These are phyloP conservation scores for Sanguinoderma infundibulare DNA, from an alignment of 1,284 basidiomycete genomes.

Conservation along the genomic window DNA sequence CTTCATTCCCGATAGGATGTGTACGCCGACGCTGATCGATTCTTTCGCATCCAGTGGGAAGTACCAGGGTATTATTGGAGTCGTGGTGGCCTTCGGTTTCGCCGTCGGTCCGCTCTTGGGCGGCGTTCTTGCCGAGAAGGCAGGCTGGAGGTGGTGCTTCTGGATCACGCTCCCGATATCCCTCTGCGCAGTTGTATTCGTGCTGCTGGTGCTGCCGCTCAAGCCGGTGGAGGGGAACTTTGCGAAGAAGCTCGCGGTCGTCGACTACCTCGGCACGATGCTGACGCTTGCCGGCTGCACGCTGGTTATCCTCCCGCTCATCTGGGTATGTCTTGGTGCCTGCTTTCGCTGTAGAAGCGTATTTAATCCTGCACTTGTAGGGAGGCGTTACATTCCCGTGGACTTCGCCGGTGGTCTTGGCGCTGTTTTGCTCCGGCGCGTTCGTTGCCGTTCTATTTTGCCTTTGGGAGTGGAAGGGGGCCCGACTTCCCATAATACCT, in stretches of 20 bases:
- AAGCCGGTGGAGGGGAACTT: conserved; percentile 66
- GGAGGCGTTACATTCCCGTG: conserved; percentile 74
- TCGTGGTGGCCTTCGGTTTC: conserved; percentile 52
- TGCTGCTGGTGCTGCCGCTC: conserved; percentile 67
- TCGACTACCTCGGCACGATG: conserved; percentile 69
- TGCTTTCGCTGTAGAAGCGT: not conserved
- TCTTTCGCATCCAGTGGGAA: conserved; percentile 49
- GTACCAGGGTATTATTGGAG: conserved; percentile 67
- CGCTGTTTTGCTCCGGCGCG: conserved; percentile 61
- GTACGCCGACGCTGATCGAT: not conserved
- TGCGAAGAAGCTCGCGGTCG: conserved; percentile 64
- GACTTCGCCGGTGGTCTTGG: conserved; percentile 66
- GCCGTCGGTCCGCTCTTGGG: conserved; percentile 63
- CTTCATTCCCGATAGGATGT: not conserved
- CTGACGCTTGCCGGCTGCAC: conserved; percentile 67
- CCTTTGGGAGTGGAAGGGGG: conserved; percentile 74
- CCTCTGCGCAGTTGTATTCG: conserved; percentile 52
- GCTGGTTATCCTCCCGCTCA: conserved; percentile 70
- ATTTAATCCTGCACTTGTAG: conserved; percentile 34
- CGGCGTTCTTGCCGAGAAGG: conserved; percentile 59
- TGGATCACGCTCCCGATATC: conserved; percentile 72
- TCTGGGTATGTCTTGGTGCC: conserved; percentile 57
- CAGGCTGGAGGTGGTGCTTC: conserved; percentile 70
- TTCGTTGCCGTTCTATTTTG: conserved; percentile 63
- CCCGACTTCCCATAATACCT: conserved; percentile 70